Conservation (phyloP, 2,329 filamentous ascomycete genomes). For the Fusarium sp. region DNA sequence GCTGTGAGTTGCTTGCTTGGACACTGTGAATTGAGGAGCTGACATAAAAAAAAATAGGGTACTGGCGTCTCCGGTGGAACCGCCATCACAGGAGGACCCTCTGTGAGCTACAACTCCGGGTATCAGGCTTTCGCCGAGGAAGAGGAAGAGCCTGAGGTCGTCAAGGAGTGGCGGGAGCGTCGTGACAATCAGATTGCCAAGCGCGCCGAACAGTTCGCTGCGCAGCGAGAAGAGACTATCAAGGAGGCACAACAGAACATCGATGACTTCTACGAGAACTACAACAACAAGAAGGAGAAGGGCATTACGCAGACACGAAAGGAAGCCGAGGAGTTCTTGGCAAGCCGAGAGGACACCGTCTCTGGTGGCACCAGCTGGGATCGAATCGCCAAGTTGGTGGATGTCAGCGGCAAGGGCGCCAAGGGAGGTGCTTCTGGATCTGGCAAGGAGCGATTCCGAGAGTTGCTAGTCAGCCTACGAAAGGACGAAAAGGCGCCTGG, state of each 20-base stretch:
- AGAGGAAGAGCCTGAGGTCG: slow-evolving; percentile 88
- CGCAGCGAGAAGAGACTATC: slow-evolving; percentile 85
- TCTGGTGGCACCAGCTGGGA: slow-evolving; percentile 98
- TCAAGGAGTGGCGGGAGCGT: slow-evolving; percentile 91
- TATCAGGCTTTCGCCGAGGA: slow-evolving; percentile 66
- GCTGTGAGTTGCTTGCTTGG: slow-evolving; percentile 44
- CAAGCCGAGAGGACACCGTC: slow-evolving; percentile 88
- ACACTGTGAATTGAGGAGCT: not conserved
- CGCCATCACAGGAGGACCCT: slow-evolving; percentile 78
- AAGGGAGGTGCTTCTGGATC: slow-evolving; percentile 88
- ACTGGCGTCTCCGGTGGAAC: slow-evolving; percentile 43
- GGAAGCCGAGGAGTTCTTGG: slow-evolving; percentile 93
- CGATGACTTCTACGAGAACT: slow-evolving; percentile 99
- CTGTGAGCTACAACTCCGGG: slow-evolving; percentile 69
- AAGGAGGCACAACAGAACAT: slow-evolving; percentile 93
- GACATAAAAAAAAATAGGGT: slow-evolving; percentile 39
- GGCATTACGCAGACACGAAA: slow-evolving; percentile 84
- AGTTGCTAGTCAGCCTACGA: slow-evolving; percentile 84
- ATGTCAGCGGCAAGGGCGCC: slow-evolving; percentile 90
- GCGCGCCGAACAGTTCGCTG: slow-evolving; percentile 83
- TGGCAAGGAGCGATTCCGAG: slow-evolving; percentile 95
- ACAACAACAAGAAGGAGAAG: slow-evolving; percentile 98
- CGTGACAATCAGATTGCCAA: slow-evolving; percentile 84
- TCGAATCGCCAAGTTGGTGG: slow-evolving; percentile 96
- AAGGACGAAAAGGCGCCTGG: slow-evolving; percentile 91